phyloP scores from a whole-genome alignment of 2,329 filamentous ascomycete genomes.

The Cytospora chrysosperma region DNA sequence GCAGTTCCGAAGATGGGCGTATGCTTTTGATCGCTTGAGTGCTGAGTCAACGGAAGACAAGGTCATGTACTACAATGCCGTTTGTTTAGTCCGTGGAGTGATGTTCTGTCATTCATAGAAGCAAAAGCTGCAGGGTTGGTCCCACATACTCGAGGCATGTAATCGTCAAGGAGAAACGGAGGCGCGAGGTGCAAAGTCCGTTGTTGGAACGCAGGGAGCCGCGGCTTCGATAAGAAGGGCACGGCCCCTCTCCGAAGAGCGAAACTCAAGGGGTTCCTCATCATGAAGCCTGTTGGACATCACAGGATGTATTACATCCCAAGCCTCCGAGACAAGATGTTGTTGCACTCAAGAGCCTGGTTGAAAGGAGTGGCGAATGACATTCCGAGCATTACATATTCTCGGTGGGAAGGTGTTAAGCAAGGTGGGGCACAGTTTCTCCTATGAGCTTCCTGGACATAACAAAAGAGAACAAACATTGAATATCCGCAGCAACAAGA shows the following conservation, averaged over 20 bases:
- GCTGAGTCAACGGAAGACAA: conserved; percentile 67
- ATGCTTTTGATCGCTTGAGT: conserved; percentile 71
- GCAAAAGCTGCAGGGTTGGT: neutral
- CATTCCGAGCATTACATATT: neutral
- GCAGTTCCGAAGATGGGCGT: conserved; percentile 73
- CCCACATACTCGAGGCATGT: conserved; percentile 56
- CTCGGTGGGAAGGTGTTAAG: neutral
- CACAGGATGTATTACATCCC: neutral
- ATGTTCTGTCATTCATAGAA: neutral
- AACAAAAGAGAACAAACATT: neutral
- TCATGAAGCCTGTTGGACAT: neutral
- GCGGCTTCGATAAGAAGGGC: neutral
- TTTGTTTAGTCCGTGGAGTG: neutral
- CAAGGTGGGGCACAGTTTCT: neutral
- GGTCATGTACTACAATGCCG: conserved; percentile 51
- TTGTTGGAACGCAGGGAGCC: neutral
- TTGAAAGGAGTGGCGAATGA: conserved; percentile 5
- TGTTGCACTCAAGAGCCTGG: neutral
- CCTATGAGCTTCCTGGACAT: neutral
- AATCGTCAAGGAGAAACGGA: conserved; percentile 71
- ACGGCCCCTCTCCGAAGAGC: conserved; percentile 1
- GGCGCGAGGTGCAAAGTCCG: conserved; percentile 53
- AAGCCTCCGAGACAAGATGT: neutral
- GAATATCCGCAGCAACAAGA: too few relatives aligned
- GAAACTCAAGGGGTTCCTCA: conserved; percentile 5